Percentiles rank a stretch among this genome's conserved stretches.
Evolutionary conservation across 148 eudicot species (phyloP).

Genomic region (Nyssa sinensis): DNA sequence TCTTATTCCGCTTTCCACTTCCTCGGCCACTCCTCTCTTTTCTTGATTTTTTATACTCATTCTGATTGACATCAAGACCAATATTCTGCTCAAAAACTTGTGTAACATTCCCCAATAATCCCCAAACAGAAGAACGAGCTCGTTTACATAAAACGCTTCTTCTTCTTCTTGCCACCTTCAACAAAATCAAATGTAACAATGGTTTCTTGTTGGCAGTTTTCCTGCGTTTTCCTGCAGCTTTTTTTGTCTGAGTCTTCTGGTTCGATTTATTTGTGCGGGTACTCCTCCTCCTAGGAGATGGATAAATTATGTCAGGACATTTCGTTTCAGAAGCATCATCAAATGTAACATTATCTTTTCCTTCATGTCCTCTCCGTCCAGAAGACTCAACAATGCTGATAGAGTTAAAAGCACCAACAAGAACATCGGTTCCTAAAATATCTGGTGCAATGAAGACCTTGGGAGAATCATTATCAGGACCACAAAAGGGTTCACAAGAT

Average conservation of each 20-base stretch:
- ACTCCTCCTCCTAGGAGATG: constrained; percentile 30
- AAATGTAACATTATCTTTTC: constrained; percentile 21
- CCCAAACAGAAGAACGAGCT: constrained; percentile 72
- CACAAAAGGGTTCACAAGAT: constrained; percentile 25
- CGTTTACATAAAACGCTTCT: constrained; percentile 58
- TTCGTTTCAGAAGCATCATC: constrained; percentile 24
- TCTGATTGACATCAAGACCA: constrained; percentile 18
- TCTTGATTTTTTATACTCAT: constrained; percentile 23
- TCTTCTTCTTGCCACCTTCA: constrained; percentile 58
- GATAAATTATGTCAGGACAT: constrained; percentile 20
- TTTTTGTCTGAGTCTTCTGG: constrained; percentile 14
- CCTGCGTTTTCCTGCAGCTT: constrained; percentile 18
- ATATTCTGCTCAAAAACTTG: constrained; percentile 38
- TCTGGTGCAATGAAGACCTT: constrained; percentile 21
- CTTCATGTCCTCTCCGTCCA: constrained; percentile 24
- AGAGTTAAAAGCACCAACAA: constrained; percentile 31
- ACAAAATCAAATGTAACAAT: constrained; percentile 23
- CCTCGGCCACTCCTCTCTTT: constrained; percentile 34
- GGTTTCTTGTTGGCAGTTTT: constrained; percentile 9
- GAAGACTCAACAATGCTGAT: constrained; percentile 21
- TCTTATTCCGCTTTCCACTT: constrained; percentile 37
- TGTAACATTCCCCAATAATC: constrained; percentile 33
- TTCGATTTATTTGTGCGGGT: constrained; percentile 11
- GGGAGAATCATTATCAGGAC: constrained; percentile 24
- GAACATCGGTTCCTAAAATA: constrained; percentile 25